phyloP scores from a whole-genome alignment of 1,284 basidiomycete species.

The Rhodotorula sp. region DNA sequence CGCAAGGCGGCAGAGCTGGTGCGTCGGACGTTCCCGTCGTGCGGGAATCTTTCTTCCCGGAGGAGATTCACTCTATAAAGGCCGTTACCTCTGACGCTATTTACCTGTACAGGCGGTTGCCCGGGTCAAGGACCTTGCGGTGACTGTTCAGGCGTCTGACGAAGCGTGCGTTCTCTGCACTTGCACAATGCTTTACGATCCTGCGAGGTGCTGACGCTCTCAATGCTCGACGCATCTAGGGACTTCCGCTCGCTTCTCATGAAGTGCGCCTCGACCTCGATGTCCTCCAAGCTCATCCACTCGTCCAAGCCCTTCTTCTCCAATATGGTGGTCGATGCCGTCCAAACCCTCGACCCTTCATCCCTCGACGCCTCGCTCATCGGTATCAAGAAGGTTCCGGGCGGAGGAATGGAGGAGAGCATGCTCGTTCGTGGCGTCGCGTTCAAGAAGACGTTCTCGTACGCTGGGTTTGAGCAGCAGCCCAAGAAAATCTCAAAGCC shows the following conservation, averaged over 20 bases:
- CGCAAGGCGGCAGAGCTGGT: conserved; percentile 83
- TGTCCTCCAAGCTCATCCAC: conserved; percentile 99
- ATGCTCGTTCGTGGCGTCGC: conserved; percentile 84
- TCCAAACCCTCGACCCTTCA: conserved; percentile 84
- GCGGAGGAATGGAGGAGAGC: conserved; percentile 92
- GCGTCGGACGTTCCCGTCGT: conserved; percentile 46
- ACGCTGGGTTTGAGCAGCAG: conserved; percentile 98
- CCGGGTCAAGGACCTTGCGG: conserved; percentile 83
- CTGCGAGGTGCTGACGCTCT: background rate
- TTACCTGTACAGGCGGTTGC: conserved; percentile 65
- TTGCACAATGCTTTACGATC: background rate
- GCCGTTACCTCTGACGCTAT: conserved; percentile 7
- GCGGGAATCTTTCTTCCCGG: too few relatives aligned
- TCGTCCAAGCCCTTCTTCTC: conserved; percentile 99
- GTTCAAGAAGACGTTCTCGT: conserved; percentile 99
- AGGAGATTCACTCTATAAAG: too few relatives aligned
- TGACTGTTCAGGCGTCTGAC: conserved; percentile 85
- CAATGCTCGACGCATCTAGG: conserved; percentile 53
- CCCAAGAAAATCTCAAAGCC: conserved; percentile 90
- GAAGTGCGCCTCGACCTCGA: conserved; percentile 96
- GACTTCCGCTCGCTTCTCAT: conserved; percentile 89
- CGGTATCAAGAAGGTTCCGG: conserved; percentile 98
- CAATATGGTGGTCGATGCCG: conserved; percentile 97
- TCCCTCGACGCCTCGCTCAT: conserved; percentile 96
- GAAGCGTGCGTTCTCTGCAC: conserved; percentile 65